phyloP scores from a whole-genome alignment of 345 rosid species.

The Eucalyptus marginata region DNA sequence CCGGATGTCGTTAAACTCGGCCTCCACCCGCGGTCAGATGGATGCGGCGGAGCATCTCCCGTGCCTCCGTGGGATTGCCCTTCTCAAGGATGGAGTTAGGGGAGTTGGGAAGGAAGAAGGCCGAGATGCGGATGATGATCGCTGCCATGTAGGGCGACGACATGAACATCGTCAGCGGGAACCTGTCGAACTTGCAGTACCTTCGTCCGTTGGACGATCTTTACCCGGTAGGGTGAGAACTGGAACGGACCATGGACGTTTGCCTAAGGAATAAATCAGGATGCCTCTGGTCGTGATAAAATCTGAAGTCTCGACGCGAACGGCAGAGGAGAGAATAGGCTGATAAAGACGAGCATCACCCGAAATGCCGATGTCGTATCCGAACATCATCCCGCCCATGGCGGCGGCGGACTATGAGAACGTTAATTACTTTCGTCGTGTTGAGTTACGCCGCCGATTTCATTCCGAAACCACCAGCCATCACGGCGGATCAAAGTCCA shows the following conservation, averaged over 20 bases:
- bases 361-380: constrained; percentile 26
- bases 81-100: constrained; percentile 16
- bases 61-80: constrained; percentile 3
- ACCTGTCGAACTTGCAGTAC: constrained; percentile 34
- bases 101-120: constrained; percentile 11
- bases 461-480: neutral
- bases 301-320: neutral
- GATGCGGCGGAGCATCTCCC: constrained; percentile 4
- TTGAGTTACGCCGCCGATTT: neutral
- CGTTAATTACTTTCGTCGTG: too few relatives aligned
- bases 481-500: too few relatives aligned
- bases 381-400: constrained; percentile 24
- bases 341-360: neutral
- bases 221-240: too few relatives aligned
- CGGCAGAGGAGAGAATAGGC: neutral
- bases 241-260: constrained; percentile 43
- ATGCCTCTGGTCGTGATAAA: too few relatives aligned
- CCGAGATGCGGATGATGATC: constrained; percentile 11
- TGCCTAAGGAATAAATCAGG: constrained; percentile 5
- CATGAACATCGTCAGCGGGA: constrained; percentile 21
- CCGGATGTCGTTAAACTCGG: constrained; percentile 11
- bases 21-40: constrained; percentile 1
- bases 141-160: constrained; percentile 49
- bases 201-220: too few relatives aligned
- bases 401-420: neutral